Conservation (phyloP, 140 eudicot species). For the Flaveria floridana region DNA sequence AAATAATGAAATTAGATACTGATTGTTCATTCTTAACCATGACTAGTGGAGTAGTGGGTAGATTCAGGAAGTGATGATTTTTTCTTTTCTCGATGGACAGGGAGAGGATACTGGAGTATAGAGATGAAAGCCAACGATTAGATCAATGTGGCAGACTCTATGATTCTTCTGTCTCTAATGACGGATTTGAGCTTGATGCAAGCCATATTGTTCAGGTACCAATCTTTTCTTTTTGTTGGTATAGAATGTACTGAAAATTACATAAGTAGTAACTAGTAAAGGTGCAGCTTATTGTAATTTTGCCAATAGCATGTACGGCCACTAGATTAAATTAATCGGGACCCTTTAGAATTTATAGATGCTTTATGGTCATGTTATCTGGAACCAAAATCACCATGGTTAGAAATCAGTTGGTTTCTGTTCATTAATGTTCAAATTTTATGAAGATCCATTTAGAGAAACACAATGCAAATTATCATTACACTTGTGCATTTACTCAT, state of each 20-base stretch:
- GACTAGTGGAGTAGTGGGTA: slow-evolving; percentile 23
- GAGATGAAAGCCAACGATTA: slow-evolving; percentile 91
- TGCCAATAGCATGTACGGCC: background rate
- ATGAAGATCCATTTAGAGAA: background rate
- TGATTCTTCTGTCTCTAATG: slow-evolving; percentile 80
- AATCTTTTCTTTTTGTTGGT: background rate
- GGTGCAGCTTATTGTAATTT: background rate
- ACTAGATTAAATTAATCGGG: background rate
- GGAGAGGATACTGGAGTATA: slow-evolving; percentile 85
- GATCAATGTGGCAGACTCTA: slow-evolving; percentile 91
- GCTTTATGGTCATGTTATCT: background rate
- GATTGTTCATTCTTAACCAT: background rate
- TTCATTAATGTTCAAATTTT: background rate
- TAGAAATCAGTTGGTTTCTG: background rate
- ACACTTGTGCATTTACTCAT: background rate
- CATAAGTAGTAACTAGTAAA: background rate
- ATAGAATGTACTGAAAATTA: background rate
- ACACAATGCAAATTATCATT: background rate
- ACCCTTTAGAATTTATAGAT: background rate
- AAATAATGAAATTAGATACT: background rate
- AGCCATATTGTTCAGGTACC: slow-evolving; percentile 75
- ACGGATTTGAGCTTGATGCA: slow-evolving; percentile 85
- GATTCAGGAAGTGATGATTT: slow-evolving; percentile 11
- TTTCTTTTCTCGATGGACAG: slow-evolving; percentile 36
- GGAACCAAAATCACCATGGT: background rate